Evolutionary conservation across 352 stramenopile species (phyloP).

Genomic region (Phytophthora hibernalis): DNA sequence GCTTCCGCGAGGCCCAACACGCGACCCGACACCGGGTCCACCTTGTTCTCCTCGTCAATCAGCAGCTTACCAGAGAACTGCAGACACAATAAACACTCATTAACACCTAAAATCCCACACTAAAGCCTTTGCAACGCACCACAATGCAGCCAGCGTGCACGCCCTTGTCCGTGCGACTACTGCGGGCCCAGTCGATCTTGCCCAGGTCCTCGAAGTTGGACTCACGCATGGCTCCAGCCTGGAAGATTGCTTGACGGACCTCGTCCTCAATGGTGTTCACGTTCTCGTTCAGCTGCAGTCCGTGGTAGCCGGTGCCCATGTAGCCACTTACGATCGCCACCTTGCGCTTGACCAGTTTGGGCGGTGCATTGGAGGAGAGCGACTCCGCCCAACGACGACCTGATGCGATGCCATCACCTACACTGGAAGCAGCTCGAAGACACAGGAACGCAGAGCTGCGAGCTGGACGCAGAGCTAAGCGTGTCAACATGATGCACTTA

Average conservation of each 20-base stretch:
- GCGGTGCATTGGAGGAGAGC: neutral
- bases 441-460: slow-evolving; percentile 14
- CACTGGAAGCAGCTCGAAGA: slow-evolving; percentile 4
- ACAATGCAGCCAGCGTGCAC: slow-evolving; percentile 92
- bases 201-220: slow-evolving; percentile 88
- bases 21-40: slow-evolving; percentile 64
- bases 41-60: slow-evolving; percentile 75
- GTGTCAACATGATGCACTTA: slow-evolving; percentile 25
- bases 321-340: slow-evolving; percentile 89
- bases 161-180: slow-evolving; percentile 92
- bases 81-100: slow-evolving; percentile 1
- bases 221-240: slow-evolving; percentile 84
- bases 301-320: slow-evolving; percentile 80
- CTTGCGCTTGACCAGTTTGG: slow-evolving; percentile 85
- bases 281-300: slow-evolving; percentile 81
- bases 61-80: slow-evolving; percentile 91
- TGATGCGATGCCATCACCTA: neutral
- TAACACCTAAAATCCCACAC: neutral
- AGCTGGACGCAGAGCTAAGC: slow-evolving; percentile 27
- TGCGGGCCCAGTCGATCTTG: slow-evolving; percentile 92
- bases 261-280: slow-evolving; percentile 89
- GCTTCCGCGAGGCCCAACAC: slow-evolving; percentile 63
- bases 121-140: slow-evolving; percentile 40
- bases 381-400: slow-evolving; percentile 13
- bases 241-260: slow-evolving; percentile 79